phyloP scores from a whole-genome alignment of 176 grass and related monocot genomes.

The Canna indica region DNA sequence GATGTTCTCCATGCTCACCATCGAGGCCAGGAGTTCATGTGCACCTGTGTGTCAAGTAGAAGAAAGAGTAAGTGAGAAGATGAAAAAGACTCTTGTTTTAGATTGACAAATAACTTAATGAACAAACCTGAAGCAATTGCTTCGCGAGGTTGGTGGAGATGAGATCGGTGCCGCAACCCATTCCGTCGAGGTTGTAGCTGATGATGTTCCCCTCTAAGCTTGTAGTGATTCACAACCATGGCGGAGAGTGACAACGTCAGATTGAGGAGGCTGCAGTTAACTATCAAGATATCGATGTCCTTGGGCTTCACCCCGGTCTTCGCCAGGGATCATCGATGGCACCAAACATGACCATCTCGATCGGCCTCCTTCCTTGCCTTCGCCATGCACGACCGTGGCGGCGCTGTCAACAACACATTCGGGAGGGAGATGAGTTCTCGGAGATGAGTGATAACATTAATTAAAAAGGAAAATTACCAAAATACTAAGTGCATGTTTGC shows the following conservation, averaged over 20 bases:
- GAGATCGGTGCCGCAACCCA: constrained; percentile 76
- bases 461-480: no score
- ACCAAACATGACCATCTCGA: constrained; percentile 87
- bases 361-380: constrained; percentile 71
- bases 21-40: constrained; percentile 70
- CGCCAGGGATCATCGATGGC: constrained; percentile 47
- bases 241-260: constrained; percentile 75
- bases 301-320: constrained; percentile 45
- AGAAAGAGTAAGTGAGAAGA: no score
- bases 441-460: no score
- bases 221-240: constrained; percentile 82
- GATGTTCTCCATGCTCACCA: constrained; percentile 98
- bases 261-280: constrained; percentile 79
- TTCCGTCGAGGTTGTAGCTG: constrained; percentile 79
- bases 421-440: no score
- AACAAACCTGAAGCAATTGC: constrained; percentile 70
- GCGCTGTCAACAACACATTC: constrained; percentile 36
- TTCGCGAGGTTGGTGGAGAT: constrained; percentile 92
- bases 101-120: no score
- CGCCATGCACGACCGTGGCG: constrained; percentile 80
- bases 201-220: constrained; percentile 59
- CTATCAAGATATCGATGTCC: constrained; percentile 62
- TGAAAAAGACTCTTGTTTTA: no score
- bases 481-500: no score
- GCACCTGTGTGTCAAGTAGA: constrained; percentile 32